These are phyloP conservation scores for Agrocybe pediades DNA, from an alignment of 768 basidiomycete species.

Conservation along the genomic window DNA sequence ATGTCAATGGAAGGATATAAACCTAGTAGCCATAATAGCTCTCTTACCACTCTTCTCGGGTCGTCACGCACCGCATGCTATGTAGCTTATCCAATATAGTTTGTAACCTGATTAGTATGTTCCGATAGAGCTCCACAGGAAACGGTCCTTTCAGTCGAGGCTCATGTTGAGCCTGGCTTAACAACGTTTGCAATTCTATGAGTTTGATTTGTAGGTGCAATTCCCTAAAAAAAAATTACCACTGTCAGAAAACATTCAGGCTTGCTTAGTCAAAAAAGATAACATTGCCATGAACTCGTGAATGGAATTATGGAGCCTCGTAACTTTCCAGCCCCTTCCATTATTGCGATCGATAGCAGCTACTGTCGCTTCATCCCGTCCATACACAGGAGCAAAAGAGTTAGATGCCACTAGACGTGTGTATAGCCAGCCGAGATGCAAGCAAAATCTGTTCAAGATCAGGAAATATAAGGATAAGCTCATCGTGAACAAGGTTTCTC, in stretches of 20 bases:
- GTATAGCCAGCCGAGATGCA: conserved; percentile 95
- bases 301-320: conserved; percentile 62
- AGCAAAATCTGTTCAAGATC: conserved; percentile 79
- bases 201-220: conserved; percentile 91
- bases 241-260: background rate
- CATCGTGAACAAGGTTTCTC: too few species aligned
- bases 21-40: conserved; percentile 20
- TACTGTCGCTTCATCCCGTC: conserved; percentile 26
- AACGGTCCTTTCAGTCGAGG: conserved; percentile 96
- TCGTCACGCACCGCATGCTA: conserved; percentile 97
- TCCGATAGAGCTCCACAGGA: conserved; percentile 82
- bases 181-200: conserved; percentile 80
- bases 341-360: background rate
- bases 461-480: too few species aligned
- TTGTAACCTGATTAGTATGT: conserved; percentile 80
- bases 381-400: conserved; percentile 62
- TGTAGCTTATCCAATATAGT: conserved; percentile 88
- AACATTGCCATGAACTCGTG: conserved; percentile 94
- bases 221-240: conserved; percentile 60
- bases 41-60: conserved; percentile 87
- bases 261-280: conserved; percentile 19
- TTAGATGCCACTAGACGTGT: conserved; percentile 89
- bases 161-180: conserved; percentile 89
- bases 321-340: conserved; percentile 36
- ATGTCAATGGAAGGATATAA: conserved; percentile 9